Evolutionary conservation across 192 early-diverging fungal species (phyloP), one percentile per base, ranked within the genome.

Genomic region (Podila minutissima): DNA sequence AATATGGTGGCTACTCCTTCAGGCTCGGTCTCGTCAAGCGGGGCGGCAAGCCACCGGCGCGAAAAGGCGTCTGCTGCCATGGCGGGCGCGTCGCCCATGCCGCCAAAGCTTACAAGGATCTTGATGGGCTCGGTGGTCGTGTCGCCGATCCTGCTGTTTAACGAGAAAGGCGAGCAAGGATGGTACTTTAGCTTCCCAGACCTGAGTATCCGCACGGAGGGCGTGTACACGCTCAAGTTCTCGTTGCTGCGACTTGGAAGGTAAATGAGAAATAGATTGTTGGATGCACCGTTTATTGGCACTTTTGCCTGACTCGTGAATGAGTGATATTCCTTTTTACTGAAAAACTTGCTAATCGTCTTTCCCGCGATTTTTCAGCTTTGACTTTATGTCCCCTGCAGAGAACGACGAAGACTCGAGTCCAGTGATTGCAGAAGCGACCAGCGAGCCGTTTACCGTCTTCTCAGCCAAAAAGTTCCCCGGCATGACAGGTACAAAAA

Each of bases 391-490:
- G 20, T 24, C 53, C 2, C 53, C 53, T 4, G 53, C 22, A 22
- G 53, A 55, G 1, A 24, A 53, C 26, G 46, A 83, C 53, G 89
- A 86, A 72, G 69, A 85, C 35, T 84, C 87, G 19, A 75, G 82
- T n/a, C 68, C 88, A 12, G 77, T 89, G 35, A 79, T 94, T 38
- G 69, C 89, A 5, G 84, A 86, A 50, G 83, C 85, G 4, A 89
- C 85, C 69, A 91, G 91, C 4, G 86, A 92, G 22, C 87, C 88
- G 19, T 94, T 94, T 64, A 93, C 91, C 26, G 93, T 94, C 48
- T 94, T 89, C 70, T 94, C 93, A 10, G 91, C 92, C 24, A 94
- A 94, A 83, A 93, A 93, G 66, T 94, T 93, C 67, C 93, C 93
- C 0, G 93, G 93, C 60, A 94, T 94, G 93, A 94, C 91, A 72